Percentiles rank a stretch among this genome's conserved stretches.
These are phyloP conservation scores for Jackrogersella multiformis DNA, from an alignment of 495 filamentous ascomycete genomes.

Conservation along the genomic window DNA sequence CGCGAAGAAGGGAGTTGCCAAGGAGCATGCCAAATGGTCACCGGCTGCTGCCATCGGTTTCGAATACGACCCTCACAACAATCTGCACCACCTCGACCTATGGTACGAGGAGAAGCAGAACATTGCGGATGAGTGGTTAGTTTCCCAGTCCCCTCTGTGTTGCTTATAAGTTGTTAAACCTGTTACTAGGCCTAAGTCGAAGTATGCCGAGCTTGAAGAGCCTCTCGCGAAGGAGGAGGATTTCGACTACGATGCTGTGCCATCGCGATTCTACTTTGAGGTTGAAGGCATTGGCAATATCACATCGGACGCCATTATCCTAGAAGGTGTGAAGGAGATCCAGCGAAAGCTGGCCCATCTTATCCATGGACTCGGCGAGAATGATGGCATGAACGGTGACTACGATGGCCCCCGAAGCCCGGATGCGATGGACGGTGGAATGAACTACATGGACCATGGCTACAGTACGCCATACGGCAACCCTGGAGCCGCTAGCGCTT, in stretches of 20 bases:
- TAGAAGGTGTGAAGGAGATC: constrained; percentile 86
- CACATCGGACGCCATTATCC: constrained; percentile 84
- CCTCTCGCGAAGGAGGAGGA: constrained; percentile 79
- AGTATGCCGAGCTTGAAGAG: constrained; percentile 88
- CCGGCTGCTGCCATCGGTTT: constrained; percentile 92
- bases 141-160: constrained; percentile 28
- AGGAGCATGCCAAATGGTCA: constrained; percentile 98
- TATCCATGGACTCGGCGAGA: constrained; percentile 74
- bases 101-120: constrained; percentile 94
- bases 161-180: constrained; percentile 10
- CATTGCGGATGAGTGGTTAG: constrained; percentile 87
- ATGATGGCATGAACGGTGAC: constrained; percentile 62
- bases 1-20: constrained; percentile 97
- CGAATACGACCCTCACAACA: constrained; percentile 98
- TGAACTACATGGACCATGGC: constrained; percentile 67
- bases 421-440: constrained; percentile 63
- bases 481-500: constrained; percentile 67
- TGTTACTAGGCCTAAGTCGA: constrained; percentile 76
- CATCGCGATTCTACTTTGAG: constrained; percentile 87
- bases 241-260: constrained; percentile 90
- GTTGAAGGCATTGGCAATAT: constrained; percentile 89
- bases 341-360: constrained; percentile 88
- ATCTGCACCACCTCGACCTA: constrained; percentile 84
- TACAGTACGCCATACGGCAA: constrained; percentile 80
- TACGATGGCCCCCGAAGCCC: constrained; percentile 70